phyloP scores from a whole-genome alignment of 225 moss, liverwort and hornwort species.

The Climacium dendroides region DNA sequence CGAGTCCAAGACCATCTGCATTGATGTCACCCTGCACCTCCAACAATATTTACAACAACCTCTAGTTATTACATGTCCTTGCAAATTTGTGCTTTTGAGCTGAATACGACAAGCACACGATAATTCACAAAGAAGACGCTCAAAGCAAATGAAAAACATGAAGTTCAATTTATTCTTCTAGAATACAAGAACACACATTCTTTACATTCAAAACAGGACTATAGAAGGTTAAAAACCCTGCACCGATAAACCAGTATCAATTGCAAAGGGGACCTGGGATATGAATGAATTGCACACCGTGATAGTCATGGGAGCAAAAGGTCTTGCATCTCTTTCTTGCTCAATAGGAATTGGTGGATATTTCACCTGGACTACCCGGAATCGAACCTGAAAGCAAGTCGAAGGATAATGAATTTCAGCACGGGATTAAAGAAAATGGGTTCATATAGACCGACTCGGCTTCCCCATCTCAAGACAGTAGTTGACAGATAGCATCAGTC shows the following conservation, averaged over 20 bases:
- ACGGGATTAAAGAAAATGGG: neutral
- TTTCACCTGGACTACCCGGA: slow-evolving; percentile 89
- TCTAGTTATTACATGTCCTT: neutral
- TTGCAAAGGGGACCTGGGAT: neutral
- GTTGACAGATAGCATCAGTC: neutral
- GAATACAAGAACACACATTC: neutral
- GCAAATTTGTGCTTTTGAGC: neutral
- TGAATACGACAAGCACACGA: neutral
- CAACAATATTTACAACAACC: neutral
- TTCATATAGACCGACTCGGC: neutral
- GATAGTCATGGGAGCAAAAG: slow-evolving; percentile 93
- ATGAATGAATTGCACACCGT: slow-evolving; percentile 26
- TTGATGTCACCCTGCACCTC: slow-evolving; percentile 77
- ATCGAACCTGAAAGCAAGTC: slow-evolving; percentile 49
- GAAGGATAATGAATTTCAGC: neutral
- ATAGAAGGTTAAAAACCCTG: neutral
- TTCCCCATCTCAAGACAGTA: neutral
- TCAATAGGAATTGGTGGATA: slow-evolving; percentile 73
- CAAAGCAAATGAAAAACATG: neutral
- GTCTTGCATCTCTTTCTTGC: slow-evolving; percentile 67
- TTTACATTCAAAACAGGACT: neutral
- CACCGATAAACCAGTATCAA: neutral
- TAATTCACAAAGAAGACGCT: neutral
- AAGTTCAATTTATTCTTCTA: neutral
- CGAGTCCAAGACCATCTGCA: slow-evolving; percentile 86